Conservation (phyloP, 2,329 filamentous ascomycete species). For the Colletotrichum spaethianum region DNA sequence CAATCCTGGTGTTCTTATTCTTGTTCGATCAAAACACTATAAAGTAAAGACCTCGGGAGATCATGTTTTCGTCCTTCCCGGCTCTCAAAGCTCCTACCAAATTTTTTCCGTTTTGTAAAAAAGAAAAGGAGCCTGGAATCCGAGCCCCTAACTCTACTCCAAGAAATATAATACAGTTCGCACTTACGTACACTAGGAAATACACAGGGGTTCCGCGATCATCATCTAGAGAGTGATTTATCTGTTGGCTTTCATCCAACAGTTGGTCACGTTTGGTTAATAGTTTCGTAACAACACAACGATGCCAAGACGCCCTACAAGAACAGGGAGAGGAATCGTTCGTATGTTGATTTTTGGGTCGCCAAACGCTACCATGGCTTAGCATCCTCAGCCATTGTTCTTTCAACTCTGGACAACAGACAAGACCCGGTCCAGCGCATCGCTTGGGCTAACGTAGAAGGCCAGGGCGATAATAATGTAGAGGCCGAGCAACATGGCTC, state of each 20-base stretch:
- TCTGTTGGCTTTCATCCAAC: background rate
- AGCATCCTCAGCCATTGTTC: background rate
- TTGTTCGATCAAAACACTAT: conserved; percentile 14
- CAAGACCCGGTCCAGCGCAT: conserved; percentile 59
- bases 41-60: conserved; percentile 4
- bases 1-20: background rate
- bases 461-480: conserved; percentile 74
- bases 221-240: background rate
- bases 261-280: background rate
- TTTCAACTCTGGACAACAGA: conserved; percentile 25
- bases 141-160: conserved; percentile 3
- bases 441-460: conserved; percentile 69
- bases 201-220: conserved; percentile 13
- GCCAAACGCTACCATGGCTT: background rate
- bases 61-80: conserved; percentile 20
- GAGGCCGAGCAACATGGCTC: conserved; percentile 74
- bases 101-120: conserved; percentile 29
- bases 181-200: conserved; percentile 32
- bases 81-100: conserved; percentile 14
- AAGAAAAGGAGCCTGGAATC: background rate
- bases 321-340: background rate
- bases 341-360: background rate
- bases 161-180: conserved; percentile 35
- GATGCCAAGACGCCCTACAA: background rate
- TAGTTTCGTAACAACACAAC: background rate